Base-by-base conservation (phyloP, 257 asterid species). In the Eucommia ulmoides region DNA sequence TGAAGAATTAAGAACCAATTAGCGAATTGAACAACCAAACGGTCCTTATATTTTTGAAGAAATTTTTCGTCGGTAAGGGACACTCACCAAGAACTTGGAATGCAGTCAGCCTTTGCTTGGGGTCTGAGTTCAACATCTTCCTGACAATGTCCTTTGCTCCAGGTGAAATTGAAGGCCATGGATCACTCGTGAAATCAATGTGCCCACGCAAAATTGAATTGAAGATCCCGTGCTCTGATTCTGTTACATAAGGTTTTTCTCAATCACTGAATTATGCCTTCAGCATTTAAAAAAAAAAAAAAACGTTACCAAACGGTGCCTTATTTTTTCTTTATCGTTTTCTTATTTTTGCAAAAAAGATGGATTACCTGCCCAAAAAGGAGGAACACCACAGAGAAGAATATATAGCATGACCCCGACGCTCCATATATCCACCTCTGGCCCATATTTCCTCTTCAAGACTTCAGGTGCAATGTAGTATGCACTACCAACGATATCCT, bases 391-490 rank as follows among this genome's bases (percentile, higher is more conserved):
- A 26, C 82, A 80, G 10, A 86, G 93, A 74, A 82, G 88, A 49
- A 86, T 86, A 59, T 85, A 89, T 23, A 89, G 52, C 94, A 89
- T 85, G 45, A 89, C 96, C 17, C 98, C 98, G 22, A 89, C 59
- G 49, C 98, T 89, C 98, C 98, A 89, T 24, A 89, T 85, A 62
- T 85, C 96, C 41, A 81, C 98, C 38, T 89, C 94, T 12, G 94
- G 94, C 12, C 98, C 98, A 41, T 89, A 89, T 44, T 63, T 82
- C 58, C 96, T 76, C 66, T 89, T 89, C 77, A 85, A 56, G 18
- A 89, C 98, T 54, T 89, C 98, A 0, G 98, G 98, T 20, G 98
- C 98, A 24, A 89, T 85, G 50, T 89, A 89, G 60, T 89, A 89
- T 20, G 98, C 94, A 65, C 98, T 89, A 6, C 98, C 98, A 55